Evolutionary conservation across 2,329 filamentous ascomycete species (phyloP).

Genomic region (Graphiopsis chlorocephala): DNA sequence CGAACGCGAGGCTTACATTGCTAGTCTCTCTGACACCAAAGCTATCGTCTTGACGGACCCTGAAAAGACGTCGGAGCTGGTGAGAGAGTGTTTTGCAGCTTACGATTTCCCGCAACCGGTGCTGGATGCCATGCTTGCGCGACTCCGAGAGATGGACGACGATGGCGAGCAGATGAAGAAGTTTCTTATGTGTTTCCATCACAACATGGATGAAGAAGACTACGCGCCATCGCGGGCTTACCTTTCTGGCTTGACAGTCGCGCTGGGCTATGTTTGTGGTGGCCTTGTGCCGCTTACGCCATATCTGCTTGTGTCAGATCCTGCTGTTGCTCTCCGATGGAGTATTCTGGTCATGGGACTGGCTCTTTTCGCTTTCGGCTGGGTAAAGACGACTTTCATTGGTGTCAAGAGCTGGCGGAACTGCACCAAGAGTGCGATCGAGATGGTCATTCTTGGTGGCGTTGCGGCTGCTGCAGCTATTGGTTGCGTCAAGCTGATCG

Average conservation of each 20-base stretch:
- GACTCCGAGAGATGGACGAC: conserved; percentile 8
- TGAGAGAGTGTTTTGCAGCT: conserved; percentile 40
- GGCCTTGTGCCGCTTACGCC: conserved; percentile 66
- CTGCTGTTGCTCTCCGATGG: conserved; percentile 50
- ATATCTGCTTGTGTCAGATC: conserved; percentile 56
- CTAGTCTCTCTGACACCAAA: conserved; percentile 43
- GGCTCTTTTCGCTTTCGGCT: conserved; percentile 60
- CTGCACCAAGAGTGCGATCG: conserved; percentile 57
- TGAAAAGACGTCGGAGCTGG: conserved; percentile 37
- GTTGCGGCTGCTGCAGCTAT: conserved; percentile 65
- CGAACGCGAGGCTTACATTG: conserved; percentile 48
- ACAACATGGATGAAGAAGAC: conserved; percentile 42
- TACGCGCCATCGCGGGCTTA: conserved; percentile 41
- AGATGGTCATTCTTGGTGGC: conserved; percentile 64
- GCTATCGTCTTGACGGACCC: conserved; percentile 38
- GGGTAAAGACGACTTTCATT: conserved; percentile 57
- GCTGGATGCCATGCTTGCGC: conserved; percentile 11
- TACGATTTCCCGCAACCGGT: conserved; percentile 39
- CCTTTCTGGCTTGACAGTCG: conserved; percentile 62
- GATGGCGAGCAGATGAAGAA: conserved; percentile 36
- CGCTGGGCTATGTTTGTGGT: conserved; percentile 65
- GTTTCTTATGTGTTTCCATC: conserved; percentile 49
- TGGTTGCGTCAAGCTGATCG: conserved; percentile 55
- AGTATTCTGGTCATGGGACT: conserved; percentile 57
- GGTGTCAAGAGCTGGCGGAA: conserved; percentile 41